Base-by-base conservation (phyloP, 2,329 filamentous ascomycete species). In the Aspergillus phoenicis region DNA sequence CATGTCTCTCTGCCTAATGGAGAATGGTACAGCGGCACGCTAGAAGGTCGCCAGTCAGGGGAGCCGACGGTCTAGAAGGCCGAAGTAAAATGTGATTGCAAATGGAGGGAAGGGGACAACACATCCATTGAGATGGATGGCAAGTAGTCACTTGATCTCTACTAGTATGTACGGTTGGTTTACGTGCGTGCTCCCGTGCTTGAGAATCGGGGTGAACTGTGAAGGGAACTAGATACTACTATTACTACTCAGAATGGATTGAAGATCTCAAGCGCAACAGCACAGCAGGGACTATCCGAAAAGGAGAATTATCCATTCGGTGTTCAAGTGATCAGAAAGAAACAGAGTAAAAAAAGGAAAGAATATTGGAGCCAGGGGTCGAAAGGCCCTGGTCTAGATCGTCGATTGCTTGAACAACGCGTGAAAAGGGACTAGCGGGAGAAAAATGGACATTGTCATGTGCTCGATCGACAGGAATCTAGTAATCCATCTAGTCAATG, bases 371-470 rank as follows among this genome's bases (percentile, higher is more conserved):
- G 56, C 58, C 61, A 63, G 58, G 58, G 54, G 61, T 51, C 60
- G 48, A 60, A 55, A 58, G 38, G 41, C 24, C 58, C 61, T 41
- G 62, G 61, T 62, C 60, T 62, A 64, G 58, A 64, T 45, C 55
- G 47, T 7, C 24, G 41, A 15, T 28, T 36, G 36, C 15, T 39
- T 26, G 49, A 36, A 51, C 60, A 47, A 33, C 45, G 52, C n/a
- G 57, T 60, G 45, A 53, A 60, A 59, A 59, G 17, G 53, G 53
- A 59, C 55, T 57, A 53, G 56, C 45, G 51, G 55, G 58, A 64
- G 55, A 66, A 66, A 66, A 66, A 57, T 64, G 62, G 38, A 59
- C 61, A 53, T 36, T 65, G 62, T 66, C 63, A 65, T 63, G 63
- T 66, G 62, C 59, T 64, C 53, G 62, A 64, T 64, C 62, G 62